Base-by-base conservation (phyloP, 352 stramenopile genomes). In the Pythium biforme region DNA sequence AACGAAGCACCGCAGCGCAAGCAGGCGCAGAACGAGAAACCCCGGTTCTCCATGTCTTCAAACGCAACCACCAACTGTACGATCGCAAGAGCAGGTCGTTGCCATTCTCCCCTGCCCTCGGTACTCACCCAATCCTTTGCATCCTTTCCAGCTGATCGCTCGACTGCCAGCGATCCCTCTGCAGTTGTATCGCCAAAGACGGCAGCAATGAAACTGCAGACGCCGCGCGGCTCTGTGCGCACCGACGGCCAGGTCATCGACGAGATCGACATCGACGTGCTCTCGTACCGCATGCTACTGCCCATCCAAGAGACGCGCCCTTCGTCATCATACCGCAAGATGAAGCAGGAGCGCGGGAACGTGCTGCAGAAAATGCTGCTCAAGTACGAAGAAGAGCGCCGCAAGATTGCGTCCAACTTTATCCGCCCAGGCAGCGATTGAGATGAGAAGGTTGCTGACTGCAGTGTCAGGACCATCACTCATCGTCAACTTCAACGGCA, bases 211-310 rank as follows among this genome's bases (percentile, higher is more conserved):
- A 53, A 64, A 4, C 55, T 69, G 15, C 33, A 51, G 37, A 53
- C 23, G 12, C 34, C 45, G 5, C 40, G 62, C n/a, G 62, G 55
- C 23, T 55, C 48, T 7, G 33, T 69, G 1, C 54, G 62, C 23
- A 25, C 33, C 25, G 76, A 83, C 34, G 76, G 75, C 0, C 70
- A 82, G 37, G 26, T 79, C 12, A 66, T 74, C 7, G 69, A 54
- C 26, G 69, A 55, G 33, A 76, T 71, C 49, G 81, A 86, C 58
- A 31, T 58, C n/a, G 76, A 86, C 34, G 68, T 73, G 34, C 66
- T 77, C 48, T 88, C 78, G 40, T 80, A 82, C 50, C 73, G 79
- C 45, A 88, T 88, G 79, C 65, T 88, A 23, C 43, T 84, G 40
- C 76, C 76, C 31, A 86, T 88, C 61, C 74, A 70, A 45, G 74